Evolutionary conservation across 2,329 filamentous ascomycete species (phyloP).

Genomic region (Hypoxylon sp.): DNA sequence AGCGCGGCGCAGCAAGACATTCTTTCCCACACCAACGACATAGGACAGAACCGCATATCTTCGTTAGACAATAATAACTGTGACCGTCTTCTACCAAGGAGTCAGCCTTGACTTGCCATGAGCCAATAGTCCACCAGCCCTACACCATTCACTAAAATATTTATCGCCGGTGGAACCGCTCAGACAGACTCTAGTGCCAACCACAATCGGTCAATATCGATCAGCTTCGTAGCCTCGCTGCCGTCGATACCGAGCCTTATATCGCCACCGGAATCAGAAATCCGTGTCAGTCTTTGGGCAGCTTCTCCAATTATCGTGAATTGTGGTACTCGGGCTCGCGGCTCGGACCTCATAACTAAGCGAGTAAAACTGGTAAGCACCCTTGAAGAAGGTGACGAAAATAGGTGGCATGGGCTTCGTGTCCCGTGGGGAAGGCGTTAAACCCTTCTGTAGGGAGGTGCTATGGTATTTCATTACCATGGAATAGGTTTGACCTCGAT

Average conservation of each 20-base stretch:
- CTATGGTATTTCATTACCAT: neutral
- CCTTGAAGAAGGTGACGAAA: neutral
- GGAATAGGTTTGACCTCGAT: neutral
- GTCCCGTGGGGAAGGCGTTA: neutral
- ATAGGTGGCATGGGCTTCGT: neutral
- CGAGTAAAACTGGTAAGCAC: neutral
- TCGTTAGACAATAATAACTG: neutral
- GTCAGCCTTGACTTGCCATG: neutral
- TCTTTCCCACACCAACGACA: too few relatives aligned
- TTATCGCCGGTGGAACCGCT: neutral
- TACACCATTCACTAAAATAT: neutral
- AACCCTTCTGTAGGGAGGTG: neutral
- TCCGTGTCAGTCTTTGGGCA: neutral
- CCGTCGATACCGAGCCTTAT: neutral
- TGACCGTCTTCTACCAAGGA: neutral
- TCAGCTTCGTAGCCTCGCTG: neutral
- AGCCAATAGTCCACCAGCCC: neutral
- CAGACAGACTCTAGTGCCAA: neutral
- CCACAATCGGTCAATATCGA: neutral
- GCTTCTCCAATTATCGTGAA: too few relatives aligned
- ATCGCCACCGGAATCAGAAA: neutral
- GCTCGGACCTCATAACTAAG: neutral
- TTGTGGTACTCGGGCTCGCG: neutral
- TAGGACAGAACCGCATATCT: neutral
- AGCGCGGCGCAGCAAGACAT: neutral